phyloP scores from a whole-genome alignment of 305 asterid genomes.

The Fraxinus latifolia region DNA sequence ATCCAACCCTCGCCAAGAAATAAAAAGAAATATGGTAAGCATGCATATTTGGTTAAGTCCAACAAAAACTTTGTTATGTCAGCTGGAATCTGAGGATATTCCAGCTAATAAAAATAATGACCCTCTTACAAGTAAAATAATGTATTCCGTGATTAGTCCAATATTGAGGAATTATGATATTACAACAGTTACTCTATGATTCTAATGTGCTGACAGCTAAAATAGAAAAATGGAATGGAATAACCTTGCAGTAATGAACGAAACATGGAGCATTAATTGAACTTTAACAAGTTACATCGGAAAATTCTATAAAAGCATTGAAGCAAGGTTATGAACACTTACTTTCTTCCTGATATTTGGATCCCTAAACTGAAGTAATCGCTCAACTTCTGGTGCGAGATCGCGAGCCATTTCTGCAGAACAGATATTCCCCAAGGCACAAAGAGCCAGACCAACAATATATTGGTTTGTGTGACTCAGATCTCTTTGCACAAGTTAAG shows the following conservation, averaged over 20 bases:
- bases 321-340: conserved; percentile 23
- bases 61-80: background rate
- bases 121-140: background rate
- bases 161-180: background rate
- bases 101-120: background rate
- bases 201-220: background rate
- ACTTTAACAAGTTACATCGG: background rate
- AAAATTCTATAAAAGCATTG: background rate
- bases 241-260: background rate
- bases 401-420: conserved; percentile 99
- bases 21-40: background rate
- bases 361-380: conserved; percentile 91
- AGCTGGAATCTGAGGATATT: background rate
- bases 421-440: conserved; percentile 94
- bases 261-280: background rate
- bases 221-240: conserved; percentile 1
- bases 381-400: conserved; percentile 97
- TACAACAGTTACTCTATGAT: background rate
- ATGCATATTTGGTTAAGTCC: background rate
- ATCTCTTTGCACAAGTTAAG: conserved; percentile 73
- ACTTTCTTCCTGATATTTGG: conserved; percentile 96
- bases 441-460: conserved; percentile 98
- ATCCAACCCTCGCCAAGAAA: background rate
- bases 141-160: background rate
- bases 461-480: conserved; percentile 95